A percentile compares a stretch with the other conserved stretches of the same genome.
Evolutionary conservation across 441 rosid genomes (phyloP).

Genomic region (Gossypium davidsonii): DNA sequence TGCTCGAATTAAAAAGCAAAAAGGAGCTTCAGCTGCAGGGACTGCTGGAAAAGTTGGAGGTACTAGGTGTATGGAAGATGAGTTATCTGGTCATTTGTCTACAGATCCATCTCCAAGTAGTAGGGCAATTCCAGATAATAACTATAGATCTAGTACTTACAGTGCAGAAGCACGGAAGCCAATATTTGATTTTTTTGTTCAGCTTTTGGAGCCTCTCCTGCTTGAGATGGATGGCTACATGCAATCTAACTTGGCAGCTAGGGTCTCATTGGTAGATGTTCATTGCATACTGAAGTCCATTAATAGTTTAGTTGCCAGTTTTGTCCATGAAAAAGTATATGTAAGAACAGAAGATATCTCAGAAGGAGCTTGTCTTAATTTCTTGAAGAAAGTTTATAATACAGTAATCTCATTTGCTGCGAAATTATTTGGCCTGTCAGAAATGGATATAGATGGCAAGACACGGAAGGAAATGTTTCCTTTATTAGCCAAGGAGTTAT

Average conservation of each 20-base stretch:
- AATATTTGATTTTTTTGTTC: conserved; percentile 71
- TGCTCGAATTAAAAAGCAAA: conserved; percentile 52
- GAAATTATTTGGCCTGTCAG: conserved; percentile 31
- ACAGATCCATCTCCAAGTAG: conserved; percentile 17
- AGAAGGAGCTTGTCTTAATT: conserved; percentile 70
- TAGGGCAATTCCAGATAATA: conserved; percentile 29
- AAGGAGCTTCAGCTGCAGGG: conserved; percentile 37
- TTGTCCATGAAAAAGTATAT: conserved; percentile 50
- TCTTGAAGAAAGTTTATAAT: conserved; percentile 56
- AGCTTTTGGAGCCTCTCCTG: conserved; percentile 74
- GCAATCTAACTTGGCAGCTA: conserved; percentile 33
- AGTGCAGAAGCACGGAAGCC: conserved; percentile 57
- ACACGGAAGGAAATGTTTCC: conserved; percentile 32
- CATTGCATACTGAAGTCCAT: conserved; percentile 47
- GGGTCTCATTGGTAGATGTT: conserved; percentile 37
- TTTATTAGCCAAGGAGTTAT: conserved; percentile 43
- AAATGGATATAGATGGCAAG: conserved; percentile 21
- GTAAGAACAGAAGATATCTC: conserved; percentile 72
- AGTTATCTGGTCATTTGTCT: conserved; percentile 23
- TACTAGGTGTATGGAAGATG: conserved; percentile 28
- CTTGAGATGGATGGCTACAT: conserved; percentile 44
- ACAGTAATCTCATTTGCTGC: conserved; percentile 47
- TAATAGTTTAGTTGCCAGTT: conserved; percentile 48
- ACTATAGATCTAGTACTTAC: conserved; percentile 38
- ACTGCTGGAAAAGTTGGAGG: conserved; percentile 24